These are phyloP conservation scores for Mucuna pruriens DNA, from an alignment of 306 rosid species.

Conservation along the genomic window DNA sequence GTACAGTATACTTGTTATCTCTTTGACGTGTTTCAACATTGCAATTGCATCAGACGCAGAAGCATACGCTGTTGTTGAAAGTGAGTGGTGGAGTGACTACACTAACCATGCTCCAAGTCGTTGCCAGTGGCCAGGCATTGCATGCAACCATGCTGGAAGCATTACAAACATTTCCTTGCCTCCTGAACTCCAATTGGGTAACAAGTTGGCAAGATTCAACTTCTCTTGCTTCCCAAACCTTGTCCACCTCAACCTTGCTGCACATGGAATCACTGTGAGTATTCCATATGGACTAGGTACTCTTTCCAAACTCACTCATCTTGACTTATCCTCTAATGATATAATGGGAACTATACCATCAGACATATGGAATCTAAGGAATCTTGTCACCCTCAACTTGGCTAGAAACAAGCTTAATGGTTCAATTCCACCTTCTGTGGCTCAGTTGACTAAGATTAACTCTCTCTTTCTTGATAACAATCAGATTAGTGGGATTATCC, in stretches of 20 bases:
- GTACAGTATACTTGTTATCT: not conserved
- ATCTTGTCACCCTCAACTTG: not conserved
- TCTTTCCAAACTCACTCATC: conserved; percentile 18
- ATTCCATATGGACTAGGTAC: conserved; percentile 16
- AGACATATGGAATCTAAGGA: not conserved
- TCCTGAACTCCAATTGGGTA: not conserved
- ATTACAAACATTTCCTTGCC: conserved; percentile 21
- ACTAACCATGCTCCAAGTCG: not conserved
- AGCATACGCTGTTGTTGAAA: not conserved
- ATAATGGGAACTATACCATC: not conserved
- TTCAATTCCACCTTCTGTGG: conserved; percentile 13
- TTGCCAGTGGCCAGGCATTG: conserved; percentile 32
- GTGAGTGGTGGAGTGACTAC: conserved; percentile 23
- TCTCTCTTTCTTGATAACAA: not conserved
- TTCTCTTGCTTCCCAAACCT: conserved; percentile 30
- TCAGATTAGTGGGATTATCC: not conserved
- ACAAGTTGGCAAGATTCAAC: conserved; percentile 4
- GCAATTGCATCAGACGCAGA: not conserved
- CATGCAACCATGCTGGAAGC: conserved; percentile 12
- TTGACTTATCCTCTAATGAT: conserved; percentile 20
- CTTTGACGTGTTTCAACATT: not conserved
- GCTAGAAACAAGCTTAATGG: not conserved
- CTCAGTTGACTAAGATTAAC: not conserved
- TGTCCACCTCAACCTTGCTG: conserved; percentile 12
- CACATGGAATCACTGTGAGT: not conserved